Evolutionary conservation across 192 early-diverging fungal species (phyloP), one percentile per base, ranked within the genome.

Genomic region (Coemansia sp.): DNA sequence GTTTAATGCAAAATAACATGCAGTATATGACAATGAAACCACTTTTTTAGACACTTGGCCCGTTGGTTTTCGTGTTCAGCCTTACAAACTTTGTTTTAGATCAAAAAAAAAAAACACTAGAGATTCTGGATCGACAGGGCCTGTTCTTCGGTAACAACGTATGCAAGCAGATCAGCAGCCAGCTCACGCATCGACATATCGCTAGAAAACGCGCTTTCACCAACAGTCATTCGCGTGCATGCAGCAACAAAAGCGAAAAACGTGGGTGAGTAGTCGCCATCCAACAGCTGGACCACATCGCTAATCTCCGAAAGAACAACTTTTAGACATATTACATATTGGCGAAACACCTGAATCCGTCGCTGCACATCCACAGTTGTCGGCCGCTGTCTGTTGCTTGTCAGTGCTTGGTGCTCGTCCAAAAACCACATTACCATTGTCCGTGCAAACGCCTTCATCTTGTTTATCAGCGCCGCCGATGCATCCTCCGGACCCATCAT

Each of bases 221-320:
- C 82, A 43, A 79, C 54, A 5, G 71, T 71, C 69, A 84, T 70
- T 17, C 82, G 60, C 15, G 77, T 79, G 36, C 77, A 71, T n/a
- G 82, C 63, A 17, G 82, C 74, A 32, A 79, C 72, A 66, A 84
- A 84, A n/a, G 71, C 77, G 65, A 66, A 84, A 35, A 76, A 79
- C 67, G 61, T 22, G 32, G 82, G 82, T 54, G 77, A 71, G 7
- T 51, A 65, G 18, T 84, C 82, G 43, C 82, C 82, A 14, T 64
- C 82, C 55, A 84, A 65, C 32, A 84, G 63, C 68, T 61, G 66
- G 7, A 76, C 74, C 2, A 76, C 78, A 56, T 84, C 82, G 18
- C 56, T 65, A 34, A 76, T 69, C 43, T 84, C 82, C 0, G 77
- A 73, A 20, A 84, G 66, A 4, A 84, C 68, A 3, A 79, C 74